Base-by-base conservation (phyloP, 345 rosid genomes). In the Brassica nigra region DNA sequence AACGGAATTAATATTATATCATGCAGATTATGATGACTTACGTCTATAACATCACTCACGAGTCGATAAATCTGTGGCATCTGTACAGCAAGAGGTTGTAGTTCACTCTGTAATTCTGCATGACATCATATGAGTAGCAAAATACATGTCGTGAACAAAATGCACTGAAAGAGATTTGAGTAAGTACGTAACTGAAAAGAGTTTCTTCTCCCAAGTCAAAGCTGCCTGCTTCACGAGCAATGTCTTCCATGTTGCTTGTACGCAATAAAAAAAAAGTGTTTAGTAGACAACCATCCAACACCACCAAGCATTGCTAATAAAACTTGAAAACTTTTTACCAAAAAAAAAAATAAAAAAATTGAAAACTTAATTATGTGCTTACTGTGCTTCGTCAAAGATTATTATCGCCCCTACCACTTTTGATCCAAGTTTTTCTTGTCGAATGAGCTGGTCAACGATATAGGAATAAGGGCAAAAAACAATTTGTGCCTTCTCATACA, bases 211-310 rank as follows among this genome's bases (percentile, higher is more conserved):
- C 97, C 55, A 92, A 71, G 81, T 92, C 91, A 80, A 91, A 74
- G 55, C 99, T 95, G 52, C 99, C 97, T 74, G 95, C 90, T 42
- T 95, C 97, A 80, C 98, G 95, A 80, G 95, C 86, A 78, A 92
- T 86, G 80, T 95, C 99, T 86, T 95, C 99, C 78, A 92, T 86
- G 78, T 95, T 95, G 84, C 99, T 95, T 95, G 92, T 55, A 76
- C 61, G 18, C 34, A 39, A 77, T 39, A 36, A 52, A 27, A 73
- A 73, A 76, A 73, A 23, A 76, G 64, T 47, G 20, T 70, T 72
- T 62, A 71, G 71, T 55, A 52, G 58, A 2, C 54, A 47, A 47
- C 54, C 15, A 12, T 47, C 15, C 15, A 47, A 47, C 54, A 54
- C 16, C 23, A 16, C 61, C 23, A 54, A 15, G 61, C 61, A 54